Evolutionary conservation across 2,329 filamentous ascomycete genomes (phyloP).

Genomic region (Fusarium hainanense): DNA sequence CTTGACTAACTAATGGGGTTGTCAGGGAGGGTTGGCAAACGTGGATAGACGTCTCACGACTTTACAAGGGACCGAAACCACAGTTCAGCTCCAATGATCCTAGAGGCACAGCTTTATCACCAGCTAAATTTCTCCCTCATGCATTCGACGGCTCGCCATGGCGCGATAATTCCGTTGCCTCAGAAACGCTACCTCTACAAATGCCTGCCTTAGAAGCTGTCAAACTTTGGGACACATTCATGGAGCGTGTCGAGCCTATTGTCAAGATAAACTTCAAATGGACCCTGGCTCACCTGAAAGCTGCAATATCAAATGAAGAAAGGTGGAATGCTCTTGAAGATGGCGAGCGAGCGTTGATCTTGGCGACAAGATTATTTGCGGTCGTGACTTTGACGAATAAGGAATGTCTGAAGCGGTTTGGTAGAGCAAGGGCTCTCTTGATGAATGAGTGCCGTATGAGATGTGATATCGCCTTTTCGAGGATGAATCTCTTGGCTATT

Average conservation of each 20-base stretch:
- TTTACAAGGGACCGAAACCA: constrained; percentile 8
- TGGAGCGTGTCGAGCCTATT: constrained; percentile 19
- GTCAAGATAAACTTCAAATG: constrained; percentile 30
- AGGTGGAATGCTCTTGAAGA: background rate
- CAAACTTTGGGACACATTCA: constrained; percentile 7
- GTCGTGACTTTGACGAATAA: background rate
- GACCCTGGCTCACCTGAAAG: background rate
- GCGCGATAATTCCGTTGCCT: background rate
- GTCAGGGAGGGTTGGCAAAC: constrained; percentile 14
- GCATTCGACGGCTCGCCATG: constrained; percentile 23
- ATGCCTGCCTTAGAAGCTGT: background rate
- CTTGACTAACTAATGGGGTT: rapidly evolving
- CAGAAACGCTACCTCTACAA: background rate
- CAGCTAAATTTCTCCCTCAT: constrained; percentile 11
- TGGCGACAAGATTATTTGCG: constrained; percentile 12
- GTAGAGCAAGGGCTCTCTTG: background rate
- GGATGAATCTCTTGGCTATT: background rate
- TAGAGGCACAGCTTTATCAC: constrained; percentile 11
- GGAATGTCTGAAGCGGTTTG: constrained; percentile 3
- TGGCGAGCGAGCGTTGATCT: background rate
- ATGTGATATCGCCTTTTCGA: constrained; percentile 19
- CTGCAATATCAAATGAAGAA: background rate
- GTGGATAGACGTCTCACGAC: constrained; percentile 6
- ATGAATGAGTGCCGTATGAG: constrained; percentile 1
- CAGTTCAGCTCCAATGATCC: background rate